Evolutionary conservation across 2,329 filamentous ascomycete species (phyloP), one percentile per base, ranked within the genome.

Genomic region (Paracamarosporium sp.): DNA sequence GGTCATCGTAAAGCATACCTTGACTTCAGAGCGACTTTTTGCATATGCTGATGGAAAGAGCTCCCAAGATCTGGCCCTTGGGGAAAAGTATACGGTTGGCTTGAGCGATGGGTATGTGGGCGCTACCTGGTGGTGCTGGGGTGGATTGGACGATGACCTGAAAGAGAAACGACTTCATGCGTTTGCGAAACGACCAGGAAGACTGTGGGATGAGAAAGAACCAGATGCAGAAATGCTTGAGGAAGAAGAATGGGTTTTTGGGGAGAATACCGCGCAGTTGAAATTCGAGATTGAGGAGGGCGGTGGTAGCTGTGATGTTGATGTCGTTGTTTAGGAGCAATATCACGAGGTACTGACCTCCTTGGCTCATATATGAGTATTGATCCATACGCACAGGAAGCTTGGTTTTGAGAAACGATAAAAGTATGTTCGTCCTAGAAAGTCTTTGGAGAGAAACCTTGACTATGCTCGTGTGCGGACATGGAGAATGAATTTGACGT

Each of bases 71-170:
- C 20, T 48, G 13, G 13, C 30, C 11, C 33, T 53, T 30, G 55
- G 55, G 5, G 55, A 58, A 33, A 38, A 31, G 31, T 55, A 54
- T 35, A 43, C 13, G 6, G 25, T 50, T 2, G 13, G 17, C 4
- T 11, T 57, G 9, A 35, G n/a, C 20, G 50, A 55, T 11, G 51
- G 41, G 8, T 52, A 53, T 27, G 50, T 58, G 30, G 58, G 55
- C 8, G 28, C 51, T 30, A 52, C 31, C 9, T 55, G 58, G 58
- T 61, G 51, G 58, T 55, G 58, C 31, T 60, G 58, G 47, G 58
- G 55, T 13, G 58, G 35, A 8, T 15, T 55, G 47, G 55, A 61
- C 17, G 52, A 28, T 17, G 50, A 53, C 0, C 41, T 53, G 55
- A 44, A 43, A 13, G 51, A 38, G 6, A 57, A 55, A 44, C 53